These are phyloP conservation scores for Oryza coarctata DNA, from an alignment of 176 grass and related monocot genomes.

Conservation along the genomic window DNA sequence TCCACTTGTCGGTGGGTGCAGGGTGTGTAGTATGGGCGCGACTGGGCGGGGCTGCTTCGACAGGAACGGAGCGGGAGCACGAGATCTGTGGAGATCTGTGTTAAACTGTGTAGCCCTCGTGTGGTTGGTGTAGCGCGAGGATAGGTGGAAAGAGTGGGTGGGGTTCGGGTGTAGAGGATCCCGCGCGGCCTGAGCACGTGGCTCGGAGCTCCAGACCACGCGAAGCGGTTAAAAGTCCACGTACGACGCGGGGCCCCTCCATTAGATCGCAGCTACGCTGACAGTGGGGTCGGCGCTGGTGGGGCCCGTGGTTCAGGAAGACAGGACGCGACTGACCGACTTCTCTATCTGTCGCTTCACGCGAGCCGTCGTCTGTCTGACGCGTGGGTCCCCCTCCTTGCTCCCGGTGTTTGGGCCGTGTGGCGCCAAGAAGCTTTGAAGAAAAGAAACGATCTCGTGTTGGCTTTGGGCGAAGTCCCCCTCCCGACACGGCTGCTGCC, in stretches of 20 bases:
- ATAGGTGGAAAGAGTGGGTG: no score
- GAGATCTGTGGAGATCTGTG: conserved; percentile 7
- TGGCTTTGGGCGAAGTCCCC: no score
- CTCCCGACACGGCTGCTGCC: not conserved
- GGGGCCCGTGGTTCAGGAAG: not conserved
- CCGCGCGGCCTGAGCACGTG: conserved; percentile 14
- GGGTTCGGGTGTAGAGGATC: not conserved
- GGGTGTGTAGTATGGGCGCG: not conserved
- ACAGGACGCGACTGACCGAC: no score
- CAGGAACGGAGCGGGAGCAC: not conserved
- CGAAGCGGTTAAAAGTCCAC: not conserved
- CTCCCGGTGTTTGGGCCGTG: not conserved
- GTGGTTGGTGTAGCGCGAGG: no score
- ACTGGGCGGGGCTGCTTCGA: not conserved
- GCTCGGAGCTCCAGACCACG: not conserved
- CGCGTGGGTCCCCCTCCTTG: not conserved
- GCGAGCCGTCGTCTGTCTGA: not conserved
- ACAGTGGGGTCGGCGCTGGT: not conserved
- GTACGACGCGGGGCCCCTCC: not conserved
- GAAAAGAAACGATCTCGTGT: not conserved
- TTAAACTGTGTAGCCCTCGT: not conserved
- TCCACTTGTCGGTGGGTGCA: conserved; percentile 40
- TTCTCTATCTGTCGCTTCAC: not conserved
- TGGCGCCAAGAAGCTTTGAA: not conserved
- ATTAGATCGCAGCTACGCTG: not conserved